Percentiles rank a stretch among this genome's conserved stretches.
Conservation (phyloP, 2,329 filamentous ascomycete species). For the Penicillium hordei region DNA sequence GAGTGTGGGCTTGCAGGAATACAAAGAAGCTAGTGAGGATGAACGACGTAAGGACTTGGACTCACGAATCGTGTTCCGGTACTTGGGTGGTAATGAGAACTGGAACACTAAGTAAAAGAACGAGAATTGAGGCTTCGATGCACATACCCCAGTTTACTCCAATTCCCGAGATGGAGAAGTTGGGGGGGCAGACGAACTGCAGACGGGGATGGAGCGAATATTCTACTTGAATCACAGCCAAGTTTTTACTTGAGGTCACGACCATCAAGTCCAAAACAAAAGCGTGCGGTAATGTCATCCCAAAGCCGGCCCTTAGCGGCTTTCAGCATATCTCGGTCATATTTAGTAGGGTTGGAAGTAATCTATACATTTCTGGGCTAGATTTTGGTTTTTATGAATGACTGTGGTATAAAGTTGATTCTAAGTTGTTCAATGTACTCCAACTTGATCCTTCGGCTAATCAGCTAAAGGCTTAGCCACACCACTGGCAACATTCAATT, state of each 20-base stretch:
- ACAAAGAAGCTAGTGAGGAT: constrained; percentile 54
- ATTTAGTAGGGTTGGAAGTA: not conserved
- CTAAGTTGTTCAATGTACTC: not conserved
- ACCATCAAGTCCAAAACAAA: not conserved
- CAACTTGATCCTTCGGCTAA: not conserved
- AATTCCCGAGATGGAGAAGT: not conserved
- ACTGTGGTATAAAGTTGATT: not conserved
- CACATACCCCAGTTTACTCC: too few relatives aligned
- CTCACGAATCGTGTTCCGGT: constrained; percentile 59
- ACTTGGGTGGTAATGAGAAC: constrained; percentile 54
- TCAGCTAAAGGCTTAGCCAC: not conserved
- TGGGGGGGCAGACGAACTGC: not conserved
- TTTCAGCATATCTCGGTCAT: not conserved
- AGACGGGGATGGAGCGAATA: not conserved
- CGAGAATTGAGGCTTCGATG: not conserved
- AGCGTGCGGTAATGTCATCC: not conserved
- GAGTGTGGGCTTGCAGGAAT: constrained; percentile 51
- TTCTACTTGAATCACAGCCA: not conserved
- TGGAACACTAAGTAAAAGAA: constrained; percentile 37
- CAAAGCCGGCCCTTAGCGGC: not conserved
- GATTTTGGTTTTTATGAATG: not conserved
- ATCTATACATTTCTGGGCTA: not conserved
- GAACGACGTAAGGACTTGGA: constrained; percentile 54
- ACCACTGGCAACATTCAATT: not conserved
- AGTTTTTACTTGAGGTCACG: not conserved